These are phyloP conservation scores for Paramarasmius palmivorus DNA, from an alignment of 1,284 basidiomycete genomes.

Conservation along the genomic window DNA sequence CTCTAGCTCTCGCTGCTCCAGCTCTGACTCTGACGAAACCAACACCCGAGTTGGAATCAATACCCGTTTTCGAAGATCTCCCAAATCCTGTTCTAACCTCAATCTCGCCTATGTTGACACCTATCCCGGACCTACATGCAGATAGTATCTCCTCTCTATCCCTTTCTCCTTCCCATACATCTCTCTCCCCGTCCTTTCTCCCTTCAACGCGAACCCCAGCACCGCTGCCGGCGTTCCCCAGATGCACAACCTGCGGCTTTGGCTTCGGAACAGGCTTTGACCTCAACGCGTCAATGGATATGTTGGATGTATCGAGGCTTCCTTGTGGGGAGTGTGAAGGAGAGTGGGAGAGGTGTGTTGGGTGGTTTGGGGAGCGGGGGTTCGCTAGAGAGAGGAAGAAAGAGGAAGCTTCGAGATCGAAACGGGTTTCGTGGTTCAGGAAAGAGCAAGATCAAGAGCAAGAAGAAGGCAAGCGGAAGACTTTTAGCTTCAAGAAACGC, in stretches of 20 bases:
- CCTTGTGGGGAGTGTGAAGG: constrained; percentile 1
- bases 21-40: constrained; percentile 1
- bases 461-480: not conserved
- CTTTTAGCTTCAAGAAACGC: not conserved
- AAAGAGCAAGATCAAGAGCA: not conserved
- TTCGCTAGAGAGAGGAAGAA: too few relatives aligned
- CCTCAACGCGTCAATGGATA: too few relatives aligned
- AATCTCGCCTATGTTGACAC: not conserved
- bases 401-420: too few relatives aligned
- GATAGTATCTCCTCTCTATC: not conserved
- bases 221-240: too few relatives aligned
- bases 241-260: too few relatives aligned
- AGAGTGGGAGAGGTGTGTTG: constrained; percentile 1
- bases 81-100: not conserved
- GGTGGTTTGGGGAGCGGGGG: not conserved
- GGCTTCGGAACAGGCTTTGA: too few relatives aligned
- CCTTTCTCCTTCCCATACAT: too few relatives aligned
- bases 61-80: not conserved
- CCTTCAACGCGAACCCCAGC: too few relatives aligned
- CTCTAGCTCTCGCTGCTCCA: not conserved
- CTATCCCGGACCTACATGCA: not conserved
- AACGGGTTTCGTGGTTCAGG: too few relatives aligned
- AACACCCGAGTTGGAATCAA: not conserved
- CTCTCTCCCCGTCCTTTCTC: too few relatives aligned
- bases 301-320: too few relatives aligned